Percentiles rank a stretch among this genome's conserved stretches.
Evolutionary conservation across 1,284 basidiomycete species (phyloP).

Genomic region (Stygiomarasmius scandens): DNA sequence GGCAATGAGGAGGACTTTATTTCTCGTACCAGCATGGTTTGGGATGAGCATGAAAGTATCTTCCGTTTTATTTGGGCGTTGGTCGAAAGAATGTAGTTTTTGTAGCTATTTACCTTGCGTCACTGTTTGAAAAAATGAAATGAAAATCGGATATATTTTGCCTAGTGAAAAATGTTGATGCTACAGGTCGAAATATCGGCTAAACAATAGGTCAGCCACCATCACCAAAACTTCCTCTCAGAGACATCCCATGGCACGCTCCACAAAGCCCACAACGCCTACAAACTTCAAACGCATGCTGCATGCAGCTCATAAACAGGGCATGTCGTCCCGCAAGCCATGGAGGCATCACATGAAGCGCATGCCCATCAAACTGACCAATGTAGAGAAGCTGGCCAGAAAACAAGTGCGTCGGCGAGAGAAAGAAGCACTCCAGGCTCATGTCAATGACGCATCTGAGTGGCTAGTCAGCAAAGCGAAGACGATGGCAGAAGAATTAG

Average conservation of each 20-base stretch:
- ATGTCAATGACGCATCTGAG: neutral
- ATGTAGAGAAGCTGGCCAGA: neutral
- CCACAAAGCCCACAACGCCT: neutral
- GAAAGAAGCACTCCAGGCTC: neutral
- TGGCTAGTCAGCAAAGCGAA: neutral
- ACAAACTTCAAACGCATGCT: neutral
- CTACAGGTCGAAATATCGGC: no score
- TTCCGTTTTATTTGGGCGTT: no score
- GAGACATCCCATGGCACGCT: no score
- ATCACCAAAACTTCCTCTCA: no score
- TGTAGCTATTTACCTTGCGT: no score
- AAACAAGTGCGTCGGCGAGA: neutral
- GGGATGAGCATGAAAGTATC: no score
- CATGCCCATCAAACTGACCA: neutral
- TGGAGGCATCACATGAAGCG: neutral
- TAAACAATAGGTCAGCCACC: no score
- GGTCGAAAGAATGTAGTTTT: no score
- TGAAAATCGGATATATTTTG: no score
- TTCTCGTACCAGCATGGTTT: no score
- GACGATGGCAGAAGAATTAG: neutral
- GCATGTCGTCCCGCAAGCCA: neutral
- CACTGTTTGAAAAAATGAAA: neutral
- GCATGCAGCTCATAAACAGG: neutral
- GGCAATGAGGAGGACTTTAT: no score
- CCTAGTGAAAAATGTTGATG: no score